Conservation (phyloP, 306 rosid species). For the Glycine tomentella region DNA sequence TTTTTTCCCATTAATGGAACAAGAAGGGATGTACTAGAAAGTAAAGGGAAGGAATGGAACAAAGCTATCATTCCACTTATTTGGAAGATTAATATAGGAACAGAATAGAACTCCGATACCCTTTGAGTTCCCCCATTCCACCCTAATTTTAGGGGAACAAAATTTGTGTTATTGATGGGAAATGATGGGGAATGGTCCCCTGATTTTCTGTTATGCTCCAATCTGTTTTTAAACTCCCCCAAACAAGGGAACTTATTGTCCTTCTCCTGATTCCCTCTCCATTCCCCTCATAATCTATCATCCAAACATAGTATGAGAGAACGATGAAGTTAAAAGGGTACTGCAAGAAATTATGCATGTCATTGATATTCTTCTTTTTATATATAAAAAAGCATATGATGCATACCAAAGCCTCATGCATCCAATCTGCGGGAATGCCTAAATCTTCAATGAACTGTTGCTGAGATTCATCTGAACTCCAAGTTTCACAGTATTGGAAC, state of each 20-base stretch:
- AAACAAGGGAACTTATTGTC: neutral
- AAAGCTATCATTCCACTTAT: neutral
- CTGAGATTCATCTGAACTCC: conserved; percentile 89
- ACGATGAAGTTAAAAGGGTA: conserved; percentile 27
- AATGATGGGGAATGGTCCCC: neutral
- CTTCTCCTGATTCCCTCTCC: neutral
- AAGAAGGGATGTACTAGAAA: neutral
- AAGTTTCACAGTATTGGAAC: conserved; percentile 92
- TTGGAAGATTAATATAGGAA: neutral
- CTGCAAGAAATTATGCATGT: conserved; percentile 31
- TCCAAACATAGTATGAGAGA: conserved; percentile 12
- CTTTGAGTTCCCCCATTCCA: neutral
- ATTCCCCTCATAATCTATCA: neutral
- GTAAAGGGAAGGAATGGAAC: neutral
- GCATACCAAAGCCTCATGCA: conserved; percentile 95
- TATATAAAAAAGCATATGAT: conserved; percentile 1
- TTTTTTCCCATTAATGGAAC: too few relatives aligned
- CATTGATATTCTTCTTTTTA: neutral
- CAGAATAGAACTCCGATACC: neutral
- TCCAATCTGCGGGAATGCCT: conserved; percentile 88
- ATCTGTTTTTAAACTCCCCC: neutral
- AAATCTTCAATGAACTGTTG: conserved; percentile 77
- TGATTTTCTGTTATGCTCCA: neutral
- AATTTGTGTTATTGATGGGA: neutral
- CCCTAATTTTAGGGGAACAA: neutral